These are phyloP conservation scores for Stagonosporopsis cucurbitacearum DNA, from an alignment of 2,329 filamentous ascomycete genomes.

Conservation along the genomic window DNA sequence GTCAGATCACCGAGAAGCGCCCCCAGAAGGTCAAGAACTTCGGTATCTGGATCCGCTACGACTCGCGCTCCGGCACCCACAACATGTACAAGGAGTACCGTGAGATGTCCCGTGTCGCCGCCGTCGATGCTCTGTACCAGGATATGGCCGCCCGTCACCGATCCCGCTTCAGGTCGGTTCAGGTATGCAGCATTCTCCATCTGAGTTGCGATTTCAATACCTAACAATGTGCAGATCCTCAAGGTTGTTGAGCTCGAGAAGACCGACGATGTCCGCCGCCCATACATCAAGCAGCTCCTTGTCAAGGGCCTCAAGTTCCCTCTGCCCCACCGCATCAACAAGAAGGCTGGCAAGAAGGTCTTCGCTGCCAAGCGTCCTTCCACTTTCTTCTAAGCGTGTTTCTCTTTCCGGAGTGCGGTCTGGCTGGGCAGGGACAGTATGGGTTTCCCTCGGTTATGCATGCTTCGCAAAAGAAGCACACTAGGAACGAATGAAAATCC, in stretches of 20 bases:
- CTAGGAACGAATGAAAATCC: constrained; percentile 54
- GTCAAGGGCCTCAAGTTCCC: constrained; percentile 97
- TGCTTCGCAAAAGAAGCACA: constrained; percentile 52
- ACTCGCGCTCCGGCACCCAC: constrained; percentile 99
- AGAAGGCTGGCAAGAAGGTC: constrained; percentile 83
- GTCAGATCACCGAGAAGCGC: constrained; percentile 96
- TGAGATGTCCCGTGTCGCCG: constrained; percentile 94
- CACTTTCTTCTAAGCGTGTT: constrained; percentile 87
- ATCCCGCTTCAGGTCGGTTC: constrained; percentile 96
- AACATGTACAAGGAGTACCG: constrained; percentile 99
- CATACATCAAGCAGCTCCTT: constrained; percentile 99
- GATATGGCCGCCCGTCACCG: constrained; percentile 99
- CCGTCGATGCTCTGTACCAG: constrained; percentile 96
- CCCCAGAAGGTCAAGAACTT: constrained; percentile 99
- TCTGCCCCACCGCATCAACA: constrained; percentile 93
- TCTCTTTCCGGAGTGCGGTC: constrained; percentile 49
- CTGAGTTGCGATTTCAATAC: neutral
- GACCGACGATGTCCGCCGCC: constrained; percentile 91
- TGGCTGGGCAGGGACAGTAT: constrained; percentile 48
- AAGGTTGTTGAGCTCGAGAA: constrained; percentile 98
- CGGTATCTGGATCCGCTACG: constrained; percentile 99
- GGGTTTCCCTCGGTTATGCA: constrained; percentile 51
- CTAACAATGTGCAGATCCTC: constrained; percentile 72
- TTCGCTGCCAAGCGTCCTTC: constrained; percentile 92
- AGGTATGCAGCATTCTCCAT: constrained; percentile 70